Conservation (phyloP, 345 rosid species). For the Citrus trifoliata region DNA sequence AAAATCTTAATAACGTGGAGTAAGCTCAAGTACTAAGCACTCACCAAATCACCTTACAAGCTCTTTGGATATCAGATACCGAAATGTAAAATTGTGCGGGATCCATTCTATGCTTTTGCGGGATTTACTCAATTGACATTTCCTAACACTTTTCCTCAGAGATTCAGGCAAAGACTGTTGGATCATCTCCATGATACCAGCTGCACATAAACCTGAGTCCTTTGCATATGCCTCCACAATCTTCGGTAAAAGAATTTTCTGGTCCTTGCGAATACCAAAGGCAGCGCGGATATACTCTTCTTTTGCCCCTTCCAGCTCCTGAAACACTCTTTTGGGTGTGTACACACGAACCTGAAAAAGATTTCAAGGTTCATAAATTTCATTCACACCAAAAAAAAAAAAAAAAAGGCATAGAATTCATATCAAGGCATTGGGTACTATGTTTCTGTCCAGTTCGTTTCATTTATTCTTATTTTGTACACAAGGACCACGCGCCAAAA, state of each 20-base stretch:
- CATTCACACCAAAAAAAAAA: not conserved
- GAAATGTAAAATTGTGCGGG: conserved; percentile 78
- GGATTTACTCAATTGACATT: conserved; percentile 54
- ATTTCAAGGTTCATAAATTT: conserved; percentile 3
- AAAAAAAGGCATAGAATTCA: not conserved
- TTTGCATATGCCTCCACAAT: conserved; percentile 68
- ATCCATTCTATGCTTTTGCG: conserved; percentile 83
- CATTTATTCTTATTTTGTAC: not conserved
- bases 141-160: conserved; percentile 45
- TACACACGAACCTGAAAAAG: conserved; percentile 70
- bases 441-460: not conserved
- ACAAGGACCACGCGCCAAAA: not conserved
- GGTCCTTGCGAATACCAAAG: conserved; percentile 63
- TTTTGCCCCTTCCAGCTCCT: conserved; percentile 83
- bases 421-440: not conserved
- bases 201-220: conserved; percentile 57
- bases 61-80: conserved; percentile 86
- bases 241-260: conserved; percentile 78
- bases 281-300: conserved; percentile 85
- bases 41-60: conserved; percentile 43
- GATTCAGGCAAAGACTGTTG: conserved; percentile 64
- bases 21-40: not conserved
- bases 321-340: conserved; percentile 64
- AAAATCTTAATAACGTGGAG: conserved; percentile 8
- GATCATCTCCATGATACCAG: conserved; percentile 64